phyloP scores from a whole-genome alignment of 2,329 filamentous ascomycete genomes.

The Leptographium procerum region DNA sequence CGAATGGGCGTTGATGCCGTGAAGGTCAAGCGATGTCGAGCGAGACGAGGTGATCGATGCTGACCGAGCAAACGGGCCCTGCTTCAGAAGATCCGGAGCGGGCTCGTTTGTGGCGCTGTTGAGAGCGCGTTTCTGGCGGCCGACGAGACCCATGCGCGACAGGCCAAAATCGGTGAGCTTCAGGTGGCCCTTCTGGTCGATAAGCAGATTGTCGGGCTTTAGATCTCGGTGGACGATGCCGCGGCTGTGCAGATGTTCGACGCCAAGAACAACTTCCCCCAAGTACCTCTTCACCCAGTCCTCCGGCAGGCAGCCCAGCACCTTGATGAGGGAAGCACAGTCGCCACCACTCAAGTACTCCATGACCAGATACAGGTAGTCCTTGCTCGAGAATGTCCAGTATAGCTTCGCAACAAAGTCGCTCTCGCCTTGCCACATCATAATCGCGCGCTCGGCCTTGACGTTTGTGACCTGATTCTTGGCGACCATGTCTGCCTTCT shows the following conservation, averaged over 20 bases:
- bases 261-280: constrained; percentile 90
- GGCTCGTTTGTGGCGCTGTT: constrained; percentile 66
- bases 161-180: constrained; percentile 97
- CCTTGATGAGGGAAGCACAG: constrained; percentile 91
- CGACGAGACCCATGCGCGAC: constrained; percentile 92
- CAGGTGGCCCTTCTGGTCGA: constrained; percentile 91
- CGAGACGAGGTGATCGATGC: constrained; percentile 81
- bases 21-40: constrained; percentile 86
- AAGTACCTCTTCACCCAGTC: constrained; percentile 98
- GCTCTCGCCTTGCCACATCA: constrained; percentile 99
- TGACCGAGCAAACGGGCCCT: constrained; percentile 79
- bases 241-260: constrained; percentile 87
- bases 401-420: constrained; percentile 98
- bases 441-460: constrained; percentile 95
- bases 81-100: constrained; percentile 85
- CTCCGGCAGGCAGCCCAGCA: constrained; percentile 81
- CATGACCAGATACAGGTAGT: constrained; percentile 98
- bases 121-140: constrained; percentile 86
- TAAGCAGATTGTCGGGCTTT: constrained; percentile 93
- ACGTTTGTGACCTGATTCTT: constrained; percentile 99
- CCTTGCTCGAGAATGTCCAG: constrained; percentile 99
- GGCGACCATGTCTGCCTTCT: constrained; percentile 99
- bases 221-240: constrained; percentile 95
- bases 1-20: constrained; percentile 48
- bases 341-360: constrained; percentile 97